These are phyloP conservation scores for Aegilops umbellulata DNA, from an alignment of 176 grass and related monocot genomes.

Conservation along the genomic window DNA sequence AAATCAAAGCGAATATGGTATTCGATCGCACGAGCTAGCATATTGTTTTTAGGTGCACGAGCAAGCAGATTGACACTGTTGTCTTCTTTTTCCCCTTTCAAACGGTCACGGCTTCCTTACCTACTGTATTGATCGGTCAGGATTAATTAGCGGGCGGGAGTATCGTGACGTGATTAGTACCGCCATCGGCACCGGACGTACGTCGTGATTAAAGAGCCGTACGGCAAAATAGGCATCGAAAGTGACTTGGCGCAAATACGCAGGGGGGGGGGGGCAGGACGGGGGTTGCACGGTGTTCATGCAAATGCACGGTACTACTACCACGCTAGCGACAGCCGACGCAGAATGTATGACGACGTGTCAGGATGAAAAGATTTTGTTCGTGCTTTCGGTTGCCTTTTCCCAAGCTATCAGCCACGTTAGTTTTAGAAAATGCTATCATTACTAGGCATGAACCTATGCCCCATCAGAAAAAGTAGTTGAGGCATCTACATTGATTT, in stretches of 20 bases:
- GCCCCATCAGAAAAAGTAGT: no score
- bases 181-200: neutral
- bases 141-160: neutral
- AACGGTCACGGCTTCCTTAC: neutral
- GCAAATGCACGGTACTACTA: neutral
- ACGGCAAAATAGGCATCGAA: neutral
- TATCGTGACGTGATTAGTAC: neutral
- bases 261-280: neutral
- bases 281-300: neutral
- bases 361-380: neutral
- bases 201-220: neutral
- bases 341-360: neutral
- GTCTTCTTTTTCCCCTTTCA: neutral
- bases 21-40: neutral
- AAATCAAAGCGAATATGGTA: neutral
- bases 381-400: neutral
- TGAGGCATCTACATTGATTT: no score
- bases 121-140: neutral
- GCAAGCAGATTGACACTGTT: neutral
- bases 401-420: neutral
- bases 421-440: no score
- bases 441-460: no score
- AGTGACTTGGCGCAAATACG: neutral
- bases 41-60: neutral
- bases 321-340: neutral